Evolutionary conservation across 345 rosid genomes (phyloP).

Genomic region (Carallia brachiata): DNA sequence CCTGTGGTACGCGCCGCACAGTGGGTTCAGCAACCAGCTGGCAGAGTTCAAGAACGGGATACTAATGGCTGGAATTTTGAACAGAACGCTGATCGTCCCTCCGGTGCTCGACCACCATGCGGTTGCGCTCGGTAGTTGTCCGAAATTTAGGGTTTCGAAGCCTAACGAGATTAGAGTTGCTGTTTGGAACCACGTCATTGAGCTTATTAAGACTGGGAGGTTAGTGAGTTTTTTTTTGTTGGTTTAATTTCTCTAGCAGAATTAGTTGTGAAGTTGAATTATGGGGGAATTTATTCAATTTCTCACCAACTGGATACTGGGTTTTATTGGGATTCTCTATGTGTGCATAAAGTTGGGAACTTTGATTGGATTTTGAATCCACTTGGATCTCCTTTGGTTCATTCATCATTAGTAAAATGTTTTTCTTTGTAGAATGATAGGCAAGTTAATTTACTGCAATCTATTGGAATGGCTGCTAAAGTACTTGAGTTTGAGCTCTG

Average conservation of each 20-base stretch:
- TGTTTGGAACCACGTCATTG: slow-evolving; percentile 67
- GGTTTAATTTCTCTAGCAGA: neutral
- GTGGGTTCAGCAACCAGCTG: slow-evolving; percentile 95
- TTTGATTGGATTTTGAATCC: neutral
- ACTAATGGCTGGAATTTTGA: slow-evolving; percentile 65
- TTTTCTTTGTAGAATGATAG: neutral
- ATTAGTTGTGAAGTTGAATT: too few relatives aligned
- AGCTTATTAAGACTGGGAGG: slow-evolving; percentile 66
- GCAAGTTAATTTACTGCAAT: neutral
- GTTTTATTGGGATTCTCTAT: neutral
- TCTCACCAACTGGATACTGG: neutral
- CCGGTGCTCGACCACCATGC: slow-evolving; percentile 95
- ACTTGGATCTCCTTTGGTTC: neutral
- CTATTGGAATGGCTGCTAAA: neutral
- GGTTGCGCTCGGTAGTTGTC: slow-evolving; percentile 90
- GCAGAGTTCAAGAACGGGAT: slow-evolving; percentile 83
- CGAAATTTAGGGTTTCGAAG: slow-evolving; percentile 74
- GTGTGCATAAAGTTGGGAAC: neutral
- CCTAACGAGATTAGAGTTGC: slow-evolving; percentile 56
- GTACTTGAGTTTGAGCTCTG: neutral
- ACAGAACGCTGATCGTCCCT: slow-evolving; percentile 79
- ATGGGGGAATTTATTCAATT: neutral
- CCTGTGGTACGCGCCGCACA: slow-evolving; percentile 83
- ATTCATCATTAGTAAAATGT: neutral
- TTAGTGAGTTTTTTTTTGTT: slow-evolving; percentile 19